Evolutionary conservation across 2,329 filamentous ascomycete genomes (phyloP).

Genomic region (Curvularia eragrostidis): DNA sequence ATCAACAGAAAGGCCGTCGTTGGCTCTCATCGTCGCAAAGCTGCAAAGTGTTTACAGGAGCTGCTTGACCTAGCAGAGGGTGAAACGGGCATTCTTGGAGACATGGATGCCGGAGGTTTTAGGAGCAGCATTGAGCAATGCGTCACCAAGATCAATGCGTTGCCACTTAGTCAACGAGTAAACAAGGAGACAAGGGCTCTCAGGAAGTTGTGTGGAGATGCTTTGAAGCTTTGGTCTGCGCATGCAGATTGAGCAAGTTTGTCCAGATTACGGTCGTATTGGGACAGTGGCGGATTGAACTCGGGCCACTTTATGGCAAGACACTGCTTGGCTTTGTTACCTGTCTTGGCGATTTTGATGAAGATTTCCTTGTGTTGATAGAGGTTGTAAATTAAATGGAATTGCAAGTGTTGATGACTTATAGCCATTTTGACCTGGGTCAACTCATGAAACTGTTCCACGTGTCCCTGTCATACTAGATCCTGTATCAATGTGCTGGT

Average conservation of each 20-base stretch:
- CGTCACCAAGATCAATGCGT: conserved; percentile 2
- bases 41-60: neutral
- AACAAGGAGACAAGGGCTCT: conserved; percentile 8
- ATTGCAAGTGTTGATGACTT: neutral
- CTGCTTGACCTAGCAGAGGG: conserved; percentile 4
- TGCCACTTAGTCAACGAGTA: neutral
- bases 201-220: conserved; percentile 5
- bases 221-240: conserved; percentile 8
- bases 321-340: neutral
- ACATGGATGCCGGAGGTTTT: conserved; percentile 4
- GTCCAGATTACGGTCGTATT: too few species aligned
- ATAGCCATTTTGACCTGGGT: neutral
- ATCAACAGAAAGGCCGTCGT: neutral
- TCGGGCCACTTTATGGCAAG: neutral
- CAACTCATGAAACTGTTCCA: neutral
- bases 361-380: neutral
- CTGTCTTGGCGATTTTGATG: neutral
- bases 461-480: neutral
- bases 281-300: too few species aligned
- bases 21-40: neutral
- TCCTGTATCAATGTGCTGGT: neutral
- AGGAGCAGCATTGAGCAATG: conserved; percentile 6
- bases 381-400: neutral
- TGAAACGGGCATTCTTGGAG: conserved; percentile 4
- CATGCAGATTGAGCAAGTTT: neutral